Evolutionary conservation across 1,139 yeast genomes (phyloP), one percentile per base, ranked within the genome.

Genomic region (Geotrichum fermentans): DNA sequence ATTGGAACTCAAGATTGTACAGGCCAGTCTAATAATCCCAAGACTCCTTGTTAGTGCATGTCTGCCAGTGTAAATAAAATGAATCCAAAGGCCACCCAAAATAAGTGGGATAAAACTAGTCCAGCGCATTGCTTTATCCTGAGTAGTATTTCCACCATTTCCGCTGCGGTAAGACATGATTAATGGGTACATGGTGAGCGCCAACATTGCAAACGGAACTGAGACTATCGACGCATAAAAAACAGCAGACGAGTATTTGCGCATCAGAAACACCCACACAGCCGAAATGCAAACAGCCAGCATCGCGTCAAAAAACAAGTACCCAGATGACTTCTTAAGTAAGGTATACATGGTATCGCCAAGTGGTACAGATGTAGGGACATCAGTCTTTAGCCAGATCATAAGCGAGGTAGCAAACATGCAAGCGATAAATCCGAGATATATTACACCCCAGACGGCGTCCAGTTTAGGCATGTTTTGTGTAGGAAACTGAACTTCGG

Each of bases 51-150:
- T 64, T 13, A 69, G 56, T 7, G 60, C 61, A 16, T 58, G 57
- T 18, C 70, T 58, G 29, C 66, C 60, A 28, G 61, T 58, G 46
- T 69, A 68, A 16, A 69, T 58, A 13, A 65, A 54, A 49, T 54
- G 56, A 2, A 61, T 51, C 73, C 74, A 70, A 29, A 58, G 45
- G 3, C 45, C 58, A 2, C 69, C 72, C 6, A 63, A 52, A 5
- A 56, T 54, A 20, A 67, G 53, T 29, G 70, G 71, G 3, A 62
- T 52, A 13, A 69, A 51, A 10, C 69, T 60, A 7, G 65, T 56
- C 64, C 69, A 61, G 20, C 73, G 60, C 70, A 70, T 62, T 2
- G 65, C 70, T 8, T 58, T 53, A 43, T 69, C 72, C 50, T 70
- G 72, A 0, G 59, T 43, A 4, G 69, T 61, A 50, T 65, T 61